Conservation (phyloP, 2,329 filamentous ascomycete genomes). For the Neonectria hederae region DNA sequence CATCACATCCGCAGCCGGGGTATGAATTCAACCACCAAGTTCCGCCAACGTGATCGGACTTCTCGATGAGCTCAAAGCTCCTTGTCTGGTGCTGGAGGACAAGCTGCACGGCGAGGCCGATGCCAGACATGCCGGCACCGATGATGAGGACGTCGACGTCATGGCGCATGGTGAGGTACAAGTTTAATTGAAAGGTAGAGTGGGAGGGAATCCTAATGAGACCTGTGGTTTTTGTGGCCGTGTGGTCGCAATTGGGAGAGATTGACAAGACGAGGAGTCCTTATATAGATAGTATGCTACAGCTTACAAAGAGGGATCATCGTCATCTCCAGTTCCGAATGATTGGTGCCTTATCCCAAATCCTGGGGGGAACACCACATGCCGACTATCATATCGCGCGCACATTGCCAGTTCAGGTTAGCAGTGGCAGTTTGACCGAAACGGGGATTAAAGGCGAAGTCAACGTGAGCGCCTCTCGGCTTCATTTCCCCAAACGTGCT, state of each 20-base stretch:
- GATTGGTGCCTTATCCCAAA: not conserved
- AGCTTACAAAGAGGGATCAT: not conserved
- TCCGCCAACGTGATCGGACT: slow-evolving; percentile 33
- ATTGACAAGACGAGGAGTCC: too few relatives aligned
- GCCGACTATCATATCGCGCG: not conserved
- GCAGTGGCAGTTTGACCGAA: not conserved
- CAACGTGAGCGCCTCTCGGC: not conserved
- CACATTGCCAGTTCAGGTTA: not conserved
- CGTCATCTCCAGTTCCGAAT: not conserved
- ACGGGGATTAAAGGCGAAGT: not conserved
- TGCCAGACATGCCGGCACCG: slow-evolving; percentile 42
- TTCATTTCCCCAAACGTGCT: not conserved
- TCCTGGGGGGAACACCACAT: not conserved
- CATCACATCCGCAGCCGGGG: slow-evolving; percentile 42
- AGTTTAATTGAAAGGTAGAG: not conserved
- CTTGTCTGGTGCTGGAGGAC: slow-evolving; percentile 28
- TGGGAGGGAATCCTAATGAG: not conserved
- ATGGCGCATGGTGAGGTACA: slow-evolving; percentile 15
- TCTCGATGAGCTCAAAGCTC: slow-evolving; percentile 41
- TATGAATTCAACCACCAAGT: slow-evolving; percentile 43
- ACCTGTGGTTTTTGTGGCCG: not conserved
- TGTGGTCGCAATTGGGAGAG: not conserved
- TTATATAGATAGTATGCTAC: not conserved
- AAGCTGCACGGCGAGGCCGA: slow-evolving; percentile 38
- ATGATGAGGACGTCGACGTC: slow-evolving; percentile 42